Base-by-base conservation (phyloP, 2,329 filamentous ascomycete species). In the Exophiala bonariae region DNA sequence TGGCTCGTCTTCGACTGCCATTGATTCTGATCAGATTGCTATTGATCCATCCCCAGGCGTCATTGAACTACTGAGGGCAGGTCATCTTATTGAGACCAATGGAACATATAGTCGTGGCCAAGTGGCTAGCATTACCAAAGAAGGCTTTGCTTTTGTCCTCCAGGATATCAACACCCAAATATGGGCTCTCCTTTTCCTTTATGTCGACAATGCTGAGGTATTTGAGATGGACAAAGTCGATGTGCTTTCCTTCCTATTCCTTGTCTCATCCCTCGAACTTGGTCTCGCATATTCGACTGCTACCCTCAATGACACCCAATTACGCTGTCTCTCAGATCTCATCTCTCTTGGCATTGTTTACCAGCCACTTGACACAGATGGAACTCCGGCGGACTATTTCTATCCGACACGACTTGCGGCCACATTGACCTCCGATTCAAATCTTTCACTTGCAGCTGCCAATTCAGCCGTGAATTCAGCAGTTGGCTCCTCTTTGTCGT, bases 101-200 rank as follows among this genome's bases (percentile, higher is more conserved):
- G 57, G 57, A 8, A 56, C 55, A 3, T 49, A 49, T 16, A 54
- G 48, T 26, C 67, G 69, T 28, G 71, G 74, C 35, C 69, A 70
- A 18, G 67, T 70, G 44, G 77, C 89, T 8, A 82, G 81, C 44
- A 99, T 99, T 60, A 99, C 93, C 0, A 85, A 96, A 63, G 83
- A 88, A 2, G 93, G 93, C 6, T 99, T 99, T 65, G 91, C 89
- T 0, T 99, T 99, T 62, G 76, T 99, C 47, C 76, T 99, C 7
- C 92, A 97, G 62, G 92, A 96, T 63, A 86, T 92, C 49, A 97
- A 96, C 66, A 90, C 92, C 0, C 93, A 99, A 67, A 90, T 99
- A 28, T 99, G 93, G 93, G 93, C 90, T 19, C 76, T 99, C 37
- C 77, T 99, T 28, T 85, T 99, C 22, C 83, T 96, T 23, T 99